Evolutionary conservation across 495 filamentous ascomycete species (phyloP), one percentile per base, ranked within the genome.

Genomic region (Lindgomyces ingoldianus): DNA sequence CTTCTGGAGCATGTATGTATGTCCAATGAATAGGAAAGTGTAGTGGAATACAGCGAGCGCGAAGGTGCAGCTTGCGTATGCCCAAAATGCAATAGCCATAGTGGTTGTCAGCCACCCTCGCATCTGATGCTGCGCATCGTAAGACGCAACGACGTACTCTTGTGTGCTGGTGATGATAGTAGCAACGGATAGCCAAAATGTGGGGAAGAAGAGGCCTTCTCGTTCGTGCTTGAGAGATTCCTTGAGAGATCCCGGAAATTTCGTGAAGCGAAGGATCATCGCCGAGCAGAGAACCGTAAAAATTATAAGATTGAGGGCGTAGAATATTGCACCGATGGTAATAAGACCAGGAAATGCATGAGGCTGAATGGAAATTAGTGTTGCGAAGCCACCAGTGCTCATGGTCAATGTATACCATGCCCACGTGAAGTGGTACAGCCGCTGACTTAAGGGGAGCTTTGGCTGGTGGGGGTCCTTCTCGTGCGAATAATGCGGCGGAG

Each of bases 391-490:
- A 11, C 85, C 84, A 1, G 84, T 86, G 39, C 85, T 83, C 85
- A 89, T 89, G 18, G 83, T 86, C 18, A 86, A 71, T 11, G 84
- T 87, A 72, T 85, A 91, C 81, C 86, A 89, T 24, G 86, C 85
- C 83, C 85, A 89, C n/a, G 87, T 89, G 69, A 89, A 88, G 66
- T 89, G 87, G 56, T 82, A 77, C 3, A 89, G 74, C 4, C 87
- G 78, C 57, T 81, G 76, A 9, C 74, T 70, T 33, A 82, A 58
- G n/a, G 62, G 53, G 2, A 64, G 44, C 18, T 58, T 57, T 19
- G 62, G 53, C 26, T 64, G 62, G 36, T 58, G 50, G 14, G 62
- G 53, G 19, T 64, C 62, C 21, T 64, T 64, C 45, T 24, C 30
- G 24, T 64, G 60, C 11, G 52, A 45, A 57, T 64, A 51, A 42